Evolutionary conservation across 2,329 filamentous ascomycete genomes (phyloP), one percentile per base, ranked within the genome.

Genomic region (Penicillium sp.): DNA sequence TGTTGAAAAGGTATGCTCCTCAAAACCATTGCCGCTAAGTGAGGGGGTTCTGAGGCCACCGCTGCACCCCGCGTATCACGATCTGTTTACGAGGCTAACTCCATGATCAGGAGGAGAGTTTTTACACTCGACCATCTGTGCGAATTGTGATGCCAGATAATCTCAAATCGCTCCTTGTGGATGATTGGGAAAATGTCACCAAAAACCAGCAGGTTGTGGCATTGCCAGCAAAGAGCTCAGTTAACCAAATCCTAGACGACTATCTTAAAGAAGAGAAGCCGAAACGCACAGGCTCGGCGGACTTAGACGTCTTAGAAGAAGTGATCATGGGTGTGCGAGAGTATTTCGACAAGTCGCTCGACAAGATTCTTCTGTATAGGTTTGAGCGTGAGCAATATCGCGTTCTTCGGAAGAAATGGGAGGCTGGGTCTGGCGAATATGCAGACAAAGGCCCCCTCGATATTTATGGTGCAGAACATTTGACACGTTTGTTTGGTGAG

Each of bases 131-230:
- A 61, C 93, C 94, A 21, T 92, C 92, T 19, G 90, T 99, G 71
- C 91, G 92, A 70, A 86, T 99, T 47, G 85, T 89, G 54, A 88
- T 98, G 66, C 93, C 95, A 0, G 95, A 98, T 73, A 88, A 91
- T 67, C 84, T 99, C 67, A 97, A 98, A 81, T 92, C 91, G 17
- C 85, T 96, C 65, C 87, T 99, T 3, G 95, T 99, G 23, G 95
- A 99, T 75, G 95, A 99, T 76, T 99, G 95, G 95, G 95, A 99
- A 78, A 96, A 97, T 71, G 89, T 99, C 64, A 99, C 95, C 60
- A 98, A 97, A 81, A 95, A 96, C 74, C 88, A 92, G 69, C 91
- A 94, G 73, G 88, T 98, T 4, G 92, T 97, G 35, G 89, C 91
- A 1, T 83, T 99, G 17, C 95, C 95, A 0, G 89, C 92, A 51